Conservation (phyloP, 768 basidiomycete genomes). For the Candolleomyces eurysporus region DNA sequence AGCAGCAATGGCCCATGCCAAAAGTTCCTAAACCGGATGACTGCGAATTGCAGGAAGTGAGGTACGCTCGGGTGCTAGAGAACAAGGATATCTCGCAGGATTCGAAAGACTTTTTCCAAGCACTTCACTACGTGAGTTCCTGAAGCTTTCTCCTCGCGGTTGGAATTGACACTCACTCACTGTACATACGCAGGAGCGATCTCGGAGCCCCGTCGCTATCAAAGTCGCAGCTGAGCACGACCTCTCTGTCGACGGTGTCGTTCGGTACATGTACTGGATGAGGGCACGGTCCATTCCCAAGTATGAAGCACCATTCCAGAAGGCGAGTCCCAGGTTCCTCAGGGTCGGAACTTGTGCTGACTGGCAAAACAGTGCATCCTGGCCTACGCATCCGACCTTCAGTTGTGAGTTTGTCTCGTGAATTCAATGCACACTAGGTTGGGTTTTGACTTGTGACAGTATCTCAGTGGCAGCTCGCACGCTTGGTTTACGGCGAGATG, state of each 20-base stretch:
- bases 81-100: conserved; percentile 30
- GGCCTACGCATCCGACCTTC: conserved; percentile 74
- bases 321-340: conserved; percentile 39
- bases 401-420: conserved; percentile 53
- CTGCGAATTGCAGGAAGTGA: conserved; percentile 58
- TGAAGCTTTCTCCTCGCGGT: neutral
- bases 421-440: conserved; percentile 9
- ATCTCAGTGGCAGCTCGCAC: conserved; percentile 53
- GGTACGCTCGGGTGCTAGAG: conserved; percentile 28
- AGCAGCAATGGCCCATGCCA: conserved; percentile 69
- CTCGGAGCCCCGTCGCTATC: conserved; percentile 65
- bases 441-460: conserved; percentile 31
- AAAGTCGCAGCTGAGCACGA: conserved; percentile 49
- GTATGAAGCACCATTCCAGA: conserved; percentile 74
- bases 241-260: conserved; percentile 42
- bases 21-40: conserved; percentile 56
- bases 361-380: conserved; percentile 59
- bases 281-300: conserved; percentile 63
- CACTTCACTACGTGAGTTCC: conserved; percentile 24
- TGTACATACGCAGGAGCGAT: conserved; percentile 51
- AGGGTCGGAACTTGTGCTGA: neutral
- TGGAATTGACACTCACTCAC: neutral
- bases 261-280: conserved; percentile 76
- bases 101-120: conserved; percentile 31
- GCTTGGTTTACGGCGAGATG: conserved; percentile 49